Percentiles rank a stretch among this genome's conserved stretches.
Evolutionary conservation across 2,329 filamentous ascomycete genomes (phyloP).

Genomic region (Fusarium decemcellulare): DNA sequence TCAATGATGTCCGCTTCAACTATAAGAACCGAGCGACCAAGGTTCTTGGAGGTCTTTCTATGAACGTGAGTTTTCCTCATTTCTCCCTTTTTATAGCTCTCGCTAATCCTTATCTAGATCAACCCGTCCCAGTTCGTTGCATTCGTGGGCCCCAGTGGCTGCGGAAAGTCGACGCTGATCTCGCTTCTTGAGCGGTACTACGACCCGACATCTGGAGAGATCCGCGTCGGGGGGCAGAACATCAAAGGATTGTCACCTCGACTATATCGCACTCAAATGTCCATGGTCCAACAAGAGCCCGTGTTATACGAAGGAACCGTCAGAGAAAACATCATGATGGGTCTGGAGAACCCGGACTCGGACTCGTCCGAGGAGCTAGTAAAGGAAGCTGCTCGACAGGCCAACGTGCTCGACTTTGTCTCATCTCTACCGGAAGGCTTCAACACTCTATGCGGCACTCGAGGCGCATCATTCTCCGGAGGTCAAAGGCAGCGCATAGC

Average conservation of each 20-base stretch:
- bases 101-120: slow-evolving; percentile 43
- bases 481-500: slow-evolving; percentile 16
- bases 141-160: slow-evolving; percentile 62
- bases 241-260: slow-evolving; percentile 52
- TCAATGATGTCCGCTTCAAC: slow-evolving; percentile 23
- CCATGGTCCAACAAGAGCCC: slow-evolving; percentile 70
- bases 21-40: slow-evolving; percentile 21
- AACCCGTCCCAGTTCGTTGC: slow-evolving; percentile 59
- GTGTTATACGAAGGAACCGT: slow-evolving; percentile 83
- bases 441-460: background rate
- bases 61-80: background rate
- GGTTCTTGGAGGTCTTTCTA: slow-evolving; percentile 18
- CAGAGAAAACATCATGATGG: slow-evolving; percentile 78
- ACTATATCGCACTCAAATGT: slow-evolving; percentile 63
- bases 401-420: slow-evolving; percentile 5
- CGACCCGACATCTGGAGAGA: slow-evolving; percentile 56
- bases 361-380: background rate
- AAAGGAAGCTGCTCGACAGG: background rate
- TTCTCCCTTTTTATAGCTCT: slow-evolving; percentile 8
- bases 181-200: slow-evolving; percentile 62
- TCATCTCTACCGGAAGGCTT: slow-evolving; percentile 7
- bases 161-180: slow-evolving; percentile 72
- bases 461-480: background rate
- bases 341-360: background rate
- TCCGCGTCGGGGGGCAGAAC: slow-evolving; percentile 43